A percentile compares a stretch with the other conserved stretches of the same genome.
Conservation (phyloP, 2,329 filamentous ascomycete species). For the Zarea fungicola region DNA sequence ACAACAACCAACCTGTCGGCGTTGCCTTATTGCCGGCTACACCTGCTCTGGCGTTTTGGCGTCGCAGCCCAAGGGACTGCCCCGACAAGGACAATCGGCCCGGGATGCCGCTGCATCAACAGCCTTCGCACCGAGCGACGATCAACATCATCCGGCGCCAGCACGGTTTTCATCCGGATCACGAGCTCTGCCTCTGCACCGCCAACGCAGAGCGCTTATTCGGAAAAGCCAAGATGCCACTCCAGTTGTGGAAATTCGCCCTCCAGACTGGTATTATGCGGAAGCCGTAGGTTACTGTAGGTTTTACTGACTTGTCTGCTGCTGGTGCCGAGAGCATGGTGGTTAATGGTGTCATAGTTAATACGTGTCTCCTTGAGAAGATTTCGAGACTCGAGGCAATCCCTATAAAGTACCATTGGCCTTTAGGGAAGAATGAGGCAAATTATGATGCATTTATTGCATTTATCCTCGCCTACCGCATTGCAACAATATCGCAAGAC, state of each 20-base stretch:
- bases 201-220: background rate
- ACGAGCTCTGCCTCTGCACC: background rate
- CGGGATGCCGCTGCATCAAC: background rate
- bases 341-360: background rate
- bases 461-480: conserved; percentile 1
- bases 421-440: background rate
- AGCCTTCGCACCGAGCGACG: background rate
- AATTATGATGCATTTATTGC: background rate
- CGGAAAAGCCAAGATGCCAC: background rate
- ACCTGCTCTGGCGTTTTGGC: background rate
- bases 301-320: background rate
- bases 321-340: background rate
- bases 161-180: background rate
- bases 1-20: background rate
- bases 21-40: background rate
- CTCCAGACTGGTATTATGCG: conserved; percentile 2
- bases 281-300: background rate
- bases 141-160: background rate
- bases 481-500: background rate
- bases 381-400: background rate
- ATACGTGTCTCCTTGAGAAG: background rate
- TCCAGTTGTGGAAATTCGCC: background rate
- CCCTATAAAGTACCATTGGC: background rate
- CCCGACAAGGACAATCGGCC: background rate
- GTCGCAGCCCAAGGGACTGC: background rate